phyloP scores from a whole-genome alignment of 2,329 filamentous ascomycete genomes.

The Verticillium nonalfalfae region DNA sequence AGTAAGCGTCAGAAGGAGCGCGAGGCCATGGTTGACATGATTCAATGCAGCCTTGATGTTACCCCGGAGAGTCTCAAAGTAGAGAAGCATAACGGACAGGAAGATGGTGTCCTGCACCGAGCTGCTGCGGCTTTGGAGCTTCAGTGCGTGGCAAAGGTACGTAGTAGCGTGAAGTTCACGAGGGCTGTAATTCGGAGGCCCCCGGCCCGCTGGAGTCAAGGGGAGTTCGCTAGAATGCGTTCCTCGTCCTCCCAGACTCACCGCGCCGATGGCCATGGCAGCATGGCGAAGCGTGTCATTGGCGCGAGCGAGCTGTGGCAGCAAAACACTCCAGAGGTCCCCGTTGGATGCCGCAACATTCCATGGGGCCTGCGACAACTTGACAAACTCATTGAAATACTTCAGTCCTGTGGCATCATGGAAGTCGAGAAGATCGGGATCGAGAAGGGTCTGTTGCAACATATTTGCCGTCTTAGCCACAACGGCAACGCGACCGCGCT shows the following conservation, averaged over 20 bases:
- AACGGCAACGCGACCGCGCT: background rate
- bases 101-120: constrained; percentile 22
- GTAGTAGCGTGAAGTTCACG: constrained; percentile 25
- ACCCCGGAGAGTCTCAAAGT: constrained; percentile 23
- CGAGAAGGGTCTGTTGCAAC: constrained; percentile 7
- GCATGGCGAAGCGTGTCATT: constrained; percentile 20
- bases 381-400: constrained; percentile 24
- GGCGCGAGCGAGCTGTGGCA: constrained; percentile 21
- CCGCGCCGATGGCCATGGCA: constrained; percentile 23
- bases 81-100: constrained; percentile 21
- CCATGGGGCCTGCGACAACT: constrained; percentile 20
- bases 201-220: background rate
- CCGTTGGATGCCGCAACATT: constrained; percentile 15
- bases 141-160: constrained; percentile 27
- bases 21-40: constrained; percentile 27
- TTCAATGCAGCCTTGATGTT: constrained; percentile 22
- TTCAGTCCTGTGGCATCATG: constrained; percentile 5
- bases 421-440: constrained; percentile 12
- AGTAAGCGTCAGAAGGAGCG: constrained; percentile 23
- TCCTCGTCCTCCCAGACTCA: constrained; percentile 16
- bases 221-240: constrained; percentile 6
- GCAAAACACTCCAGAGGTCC: constrained; percentile 19
- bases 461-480: constrained; percentile 1
- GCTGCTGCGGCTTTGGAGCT: constrained; percentile 16
- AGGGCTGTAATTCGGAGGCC: constrained; percentile 3